These are phyloP conservation scores for Bauhinia variegata DNA, from an alignment of 306 rosid genomes.

Conservation along the genomic window DNA sequence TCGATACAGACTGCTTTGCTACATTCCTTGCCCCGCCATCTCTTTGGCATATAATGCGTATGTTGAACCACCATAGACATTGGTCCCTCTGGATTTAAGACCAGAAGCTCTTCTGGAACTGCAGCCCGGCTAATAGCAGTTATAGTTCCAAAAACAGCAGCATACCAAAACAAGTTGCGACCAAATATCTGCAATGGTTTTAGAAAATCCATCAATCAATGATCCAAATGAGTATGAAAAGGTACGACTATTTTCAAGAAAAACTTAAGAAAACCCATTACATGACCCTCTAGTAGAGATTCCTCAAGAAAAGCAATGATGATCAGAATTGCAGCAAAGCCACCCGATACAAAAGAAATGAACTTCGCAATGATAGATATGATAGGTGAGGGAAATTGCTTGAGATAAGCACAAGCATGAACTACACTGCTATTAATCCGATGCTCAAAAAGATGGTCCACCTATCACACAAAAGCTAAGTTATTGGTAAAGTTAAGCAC, in stretches of 20 bases:
- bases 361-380: constrained; percentile 80
- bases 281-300: constrained; percentile 95
- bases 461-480: constrained; percentile 51
- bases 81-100: constrained; percentile 80
- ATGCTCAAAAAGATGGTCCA: constrained; percentile 93
- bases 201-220: background rate
- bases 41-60: constrained; percentile 95
- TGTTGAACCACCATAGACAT: constrained; percentile 86
- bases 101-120: constrained; percentile 65
- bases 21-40: constrained; percentile 93
- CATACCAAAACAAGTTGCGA: constrained; percentile 95
- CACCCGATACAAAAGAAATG: constrained; percentile 89
- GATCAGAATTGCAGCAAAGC: constrained; percentile 90
- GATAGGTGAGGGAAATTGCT: constrained; percentile 95
- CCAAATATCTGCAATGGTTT: constrained; percentile 70
- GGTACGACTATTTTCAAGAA: constrained; percentile 1
- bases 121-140: constrained; percentile 87
- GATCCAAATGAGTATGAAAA: background rate
- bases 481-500: constrained; percentile 23
- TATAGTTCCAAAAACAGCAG: constrained; percentile 89
- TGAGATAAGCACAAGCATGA: constrained; percentile 81
- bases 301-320: constrained; percentile 90
- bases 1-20: constrained; percentile 60
- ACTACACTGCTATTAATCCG: constrained; percentile 78
- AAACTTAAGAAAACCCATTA: constrained; percentile 44